Evolutionary conservation across 164 flowering plant species (phyloP), one percentile per base, ranked within the genome.

Genomic region (Hamamelis virginiana): DNA sequence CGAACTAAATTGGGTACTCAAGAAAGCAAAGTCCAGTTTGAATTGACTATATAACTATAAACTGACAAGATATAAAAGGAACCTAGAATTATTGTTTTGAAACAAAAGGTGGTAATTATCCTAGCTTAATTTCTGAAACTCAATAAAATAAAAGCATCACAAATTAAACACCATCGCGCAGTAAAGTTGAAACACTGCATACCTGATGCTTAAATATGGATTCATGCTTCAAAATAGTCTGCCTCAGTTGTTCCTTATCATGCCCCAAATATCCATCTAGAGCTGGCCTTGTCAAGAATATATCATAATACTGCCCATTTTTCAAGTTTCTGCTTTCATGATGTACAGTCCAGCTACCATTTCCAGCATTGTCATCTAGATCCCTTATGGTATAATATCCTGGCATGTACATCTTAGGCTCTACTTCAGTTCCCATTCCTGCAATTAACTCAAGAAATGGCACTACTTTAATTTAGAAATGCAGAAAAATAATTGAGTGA

Each of bases 391-490:
- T 65, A 72, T 69, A 80, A 62, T 65, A 74, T 57, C 83, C 77
- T 11, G 79, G 75, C 1, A 76, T 47, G 62, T 62, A 75, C 59
- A 70, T 73, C 66, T 81, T 73, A 58, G 64, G 56, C 63, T 80
- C 85, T n/a, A 85, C 74, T 72, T 83, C 69, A 18, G 85, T 78
- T 64, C 80, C 86, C 89, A 85, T 81, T 71, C 68, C 88, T 77
- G 82, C 62, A 68, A 67, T 53, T 21, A 69, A 73, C 48, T 43
- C 41, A 68, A 16, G 33, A 16, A 48, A 52, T 9, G 26, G 9
- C 26, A 46, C 1, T n/a, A 11, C 33, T 38, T 69, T 11, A 43
- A 46, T 13, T 43, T 53, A 64, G 8, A 53, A 22, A 26, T n/a
- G n/a, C 3, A 43, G 22, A 56, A 28, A 60, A 41, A 60, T 21